These are phyloP conservation scores for Trichoderma endophyticum DNA, from an alignment of 2,329 filamentous ascomycete genomes.

Conservation along the genomic window DNA sequence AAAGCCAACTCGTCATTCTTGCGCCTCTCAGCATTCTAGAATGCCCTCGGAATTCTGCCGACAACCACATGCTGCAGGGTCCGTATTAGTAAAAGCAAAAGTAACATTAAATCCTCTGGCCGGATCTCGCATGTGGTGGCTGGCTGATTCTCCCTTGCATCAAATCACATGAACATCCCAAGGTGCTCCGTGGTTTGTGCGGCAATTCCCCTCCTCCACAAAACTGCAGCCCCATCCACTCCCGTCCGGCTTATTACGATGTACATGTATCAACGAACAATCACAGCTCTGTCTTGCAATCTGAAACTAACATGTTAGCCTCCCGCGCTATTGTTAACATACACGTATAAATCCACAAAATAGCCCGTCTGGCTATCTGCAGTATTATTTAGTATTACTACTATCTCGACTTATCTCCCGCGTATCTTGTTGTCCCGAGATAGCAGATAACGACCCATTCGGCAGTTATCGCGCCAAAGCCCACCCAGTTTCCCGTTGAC, in stretches of 20 bases:
- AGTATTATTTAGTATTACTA: too few relatives aligned
- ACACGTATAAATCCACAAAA: background rate
- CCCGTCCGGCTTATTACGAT: background rate
- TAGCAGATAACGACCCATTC: conserved; percentile 11
- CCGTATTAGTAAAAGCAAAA: background rate
- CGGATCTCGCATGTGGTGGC: conserved; percentile 1
- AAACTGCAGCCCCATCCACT: background rate
- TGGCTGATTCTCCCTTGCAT: background rate
- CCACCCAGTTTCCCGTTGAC: conserved; percentile 29
- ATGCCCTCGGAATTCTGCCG: too few relatives aligned
- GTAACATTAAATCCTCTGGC: background rate
- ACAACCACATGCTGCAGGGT: background rate
- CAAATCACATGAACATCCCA: background rate
- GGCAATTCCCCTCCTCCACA: background rate
- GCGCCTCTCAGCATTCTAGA: background rate
- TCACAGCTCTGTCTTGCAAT: background rate
- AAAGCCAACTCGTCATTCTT: background rate
- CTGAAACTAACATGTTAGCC: background rate
- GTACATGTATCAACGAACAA: too few relatives aligned
- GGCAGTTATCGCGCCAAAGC: conserved; percentile 4
- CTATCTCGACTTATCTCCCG: background rate
- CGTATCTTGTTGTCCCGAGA: conserved; percentile 3
- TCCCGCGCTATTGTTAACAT: background rate
- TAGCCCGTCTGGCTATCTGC: background rate
- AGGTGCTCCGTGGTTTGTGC: background rate